These are phyloP conservation scores for Avena eriantha DNA, from an alignment of 176 grass and related monocot species.

Conservation along the genomic window DNA sequence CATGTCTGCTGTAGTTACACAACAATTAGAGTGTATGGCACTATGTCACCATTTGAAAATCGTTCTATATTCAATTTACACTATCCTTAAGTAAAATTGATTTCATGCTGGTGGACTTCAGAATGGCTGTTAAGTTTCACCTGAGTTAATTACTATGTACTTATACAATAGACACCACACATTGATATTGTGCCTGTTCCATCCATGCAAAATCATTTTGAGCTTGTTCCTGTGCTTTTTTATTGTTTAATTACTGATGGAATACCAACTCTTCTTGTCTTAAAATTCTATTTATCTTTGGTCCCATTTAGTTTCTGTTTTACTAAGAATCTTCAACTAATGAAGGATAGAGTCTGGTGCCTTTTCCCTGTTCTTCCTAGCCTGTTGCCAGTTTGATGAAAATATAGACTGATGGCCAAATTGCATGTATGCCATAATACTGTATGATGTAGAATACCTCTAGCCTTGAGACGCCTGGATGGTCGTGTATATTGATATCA, in stretches of 20 bases:
- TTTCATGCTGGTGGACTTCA: background rate
- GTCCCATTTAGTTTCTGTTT: background rate
- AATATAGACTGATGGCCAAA: background rate
- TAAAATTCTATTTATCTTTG: background rate
- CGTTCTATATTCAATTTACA: background rate
- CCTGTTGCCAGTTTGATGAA: background rate
- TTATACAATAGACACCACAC: background rate
- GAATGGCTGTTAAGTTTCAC: background rate
- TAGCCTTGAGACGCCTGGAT: background rate
- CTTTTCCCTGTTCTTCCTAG: background rate
- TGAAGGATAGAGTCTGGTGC: background rate
- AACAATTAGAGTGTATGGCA: background rate
- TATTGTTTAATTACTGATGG: background rate
- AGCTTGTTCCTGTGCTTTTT: background rate
- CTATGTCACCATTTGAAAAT: background rate
- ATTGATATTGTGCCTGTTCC: background rate
- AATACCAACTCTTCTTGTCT: background rate
- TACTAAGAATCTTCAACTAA: background rate
- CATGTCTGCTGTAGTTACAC: background rate
- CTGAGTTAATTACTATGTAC: background rate
- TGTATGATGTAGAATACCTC: background rate
- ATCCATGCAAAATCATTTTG: background rate
- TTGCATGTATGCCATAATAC: background rate
- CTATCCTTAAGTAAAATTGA: background rate
- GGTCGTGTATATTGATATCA: background rate